phyloP scores from a whole-genome alignment of 805 yeast species.

The Hermanozyma aechmeae region DNA sequence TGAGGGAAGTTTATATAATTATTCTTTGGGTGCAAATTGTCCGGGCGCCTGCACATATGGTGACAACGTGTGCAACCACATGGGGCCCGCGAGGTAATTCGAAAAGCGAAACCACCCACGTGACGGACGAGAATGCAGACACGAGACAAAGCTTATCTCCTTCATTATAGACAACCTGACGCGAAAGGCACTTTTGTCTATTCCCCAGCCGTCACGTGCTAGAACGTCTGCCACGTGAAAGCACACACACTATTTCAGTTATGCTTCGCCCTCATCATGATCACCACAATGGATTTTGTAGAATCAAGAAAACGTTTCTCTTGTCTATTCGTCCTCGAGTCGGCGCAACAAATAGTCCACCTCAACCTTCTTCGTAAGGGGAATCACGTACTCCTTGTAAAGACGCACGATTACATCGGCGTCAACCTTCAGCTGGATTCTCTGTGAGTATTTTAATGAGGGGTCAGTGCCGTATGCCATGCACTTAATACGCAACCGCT shows the following conservation, averaged over 20 bases:
- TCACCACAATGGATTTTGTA: too few species aligned
- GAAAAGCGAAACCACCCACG: too few species aligned
- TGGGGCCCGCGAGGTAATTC: too few species aligned
- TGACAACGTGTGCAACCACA: conserved; percentile 9
- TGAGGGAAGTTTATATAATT: conserved; percentile 1
- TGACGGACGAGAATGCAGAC: too few species aligned
- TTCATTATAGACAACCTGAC: too few species aligned
- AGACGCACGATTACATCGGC: conserved; percentile 77
- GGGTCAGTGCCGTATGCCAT: conserved; percentile 87
- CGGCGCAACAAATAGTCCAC: conserved; percentile 83
- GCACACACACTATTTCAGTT: too few species aligned
- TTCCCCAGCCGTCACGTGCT: too few species aligned
- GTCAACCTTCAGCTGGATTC: conserved; percentile 61
- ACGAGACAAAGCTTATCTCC: too few species aligned
- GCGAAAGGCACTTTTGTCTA: too few species aligned
- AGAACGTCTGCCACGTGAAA: too few species aligned
- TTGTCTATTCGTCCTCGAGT: conserved; percentile 48
- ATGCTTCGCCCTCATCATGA: too few species aligned
- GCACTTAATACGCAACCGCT: conserved; percentile 72
- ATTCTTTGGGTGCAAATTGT: conserved; percentile 6
- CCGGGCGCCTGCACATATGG: conserved; percentile 4
- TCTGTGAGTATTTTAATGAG: conserved; percentile 58
- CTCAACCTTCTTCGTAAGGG: conserved; percentile 91
- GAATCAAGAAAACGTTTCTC: too few species aligned
- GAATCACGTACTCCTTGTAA: conserved; percentile 83